phyloP scores from a whole-genome alignment of 2,329 filamentous ascomycete species.

The Sarocladium oryzae region DNA sequence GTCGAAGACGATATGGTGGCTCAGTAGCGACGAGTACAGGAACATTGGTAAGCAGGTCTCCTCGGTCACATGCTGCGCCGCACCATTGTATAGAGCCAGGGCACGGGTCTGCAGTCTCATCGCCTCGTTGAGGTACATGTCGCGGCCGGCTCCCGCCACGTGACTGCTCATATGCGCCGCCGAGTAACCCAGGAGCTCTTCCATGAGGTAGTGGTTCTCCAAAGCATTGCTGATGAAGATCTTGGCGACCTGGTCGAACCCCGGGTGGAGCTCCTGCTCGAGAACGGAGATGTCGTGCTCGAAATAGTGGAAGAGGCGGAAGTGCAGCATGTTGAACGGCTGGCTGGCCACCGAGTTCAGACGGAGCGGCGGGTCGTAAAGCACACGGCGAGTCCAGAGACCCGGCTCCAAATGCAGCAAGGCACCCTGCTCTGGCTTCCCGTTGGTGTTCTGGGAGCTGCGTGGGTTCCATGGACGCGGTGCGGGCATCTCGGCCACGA shows the following conservation, averaged over 20 bases:
- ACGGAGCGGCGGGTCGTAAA: not conserved
- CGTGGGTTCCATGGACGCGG: not conserved
- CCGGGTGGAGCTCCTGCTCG: not conserved
- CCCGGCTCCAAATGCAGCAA: not conserved
- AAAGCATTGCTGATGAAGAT: not conserved
- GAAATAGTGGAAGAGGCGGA: constrained; percentile 2
- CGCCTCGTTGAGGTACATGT: constrained; percentile 21
- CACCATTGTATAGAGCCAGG: constrained; percentile 20
- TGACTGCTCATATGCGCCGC: constrained; percentile 28
- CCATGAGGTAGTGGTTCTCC: constrained; percentile 25
- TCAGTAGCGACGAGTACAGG: constrained; percentile 26
- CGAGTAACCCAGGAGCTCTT: constrained; percentile 29
- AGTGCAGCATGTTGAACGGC: not conserved
- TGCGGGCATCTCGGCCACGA: not conserved
- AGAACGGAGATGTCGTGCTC: not conserved
- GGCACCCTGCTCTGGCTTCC: not conserved
- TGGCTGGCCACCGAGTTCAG: not conserved
- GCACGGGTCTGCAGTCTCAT: constrained; percentile 27
- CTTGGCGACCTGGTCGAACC: not conserved
- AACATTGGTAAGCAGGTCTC: constrained; percentile 23
- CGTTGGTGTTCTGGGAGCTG: not conserved
- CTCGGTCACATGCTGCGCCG: constrained; percentile 12
- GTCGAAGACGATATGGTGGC: constrained; percentile 35
- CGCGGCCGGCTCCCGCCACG: not conserved
- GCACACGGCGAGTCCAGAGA: not conserved